Conservation (phyloP, 2,329 filamentous ascomycete genomes). For the Dryadomyces quercivorus region DNA sequence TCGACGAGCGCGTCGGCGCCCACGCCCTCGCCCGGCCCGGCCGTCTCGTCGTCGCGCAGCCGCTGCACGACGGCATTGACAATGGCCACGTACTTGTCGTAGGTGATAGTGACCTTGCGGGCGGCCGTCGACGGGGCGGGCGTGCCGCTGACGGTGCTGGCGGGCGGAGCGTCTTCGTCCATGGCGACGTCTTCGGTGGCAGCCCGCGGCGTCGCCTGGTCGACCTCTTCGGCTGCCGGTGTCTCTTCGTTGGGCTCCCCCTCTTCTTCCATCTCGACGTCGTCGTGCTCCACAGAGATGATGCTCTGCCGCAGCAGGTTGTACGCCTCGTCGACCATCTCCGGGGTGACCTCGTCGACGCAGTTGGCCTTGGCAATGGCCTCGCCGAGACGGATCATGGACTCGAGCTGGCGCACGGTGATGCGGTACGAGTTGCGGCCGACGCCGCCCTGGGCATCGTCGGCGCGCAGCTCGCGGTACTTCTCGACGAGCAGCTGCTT, state of each 20-base stretch:
- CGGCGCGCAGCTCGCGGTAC: conserved; percentile 89
- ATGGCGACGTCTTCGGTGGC: not conserved
- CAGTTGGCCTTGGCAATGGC: conserved; percentile 99
- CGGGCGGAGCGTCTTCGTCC: conserved; percentile 20
- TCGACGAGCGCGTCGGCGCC: conserved; percentile 68
- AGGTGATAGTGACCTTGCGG: conserved; percentile 69
- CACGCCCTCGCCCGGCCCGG: conserved; percentile 64
- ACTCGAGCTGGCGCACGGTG: conserved; percentile 90
- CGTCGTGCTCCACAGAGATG: conserved; percentile 95
- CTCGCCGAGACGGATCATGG: conserved; percentile 87
- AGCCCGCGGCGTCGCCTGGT: conserved; percentile 1
- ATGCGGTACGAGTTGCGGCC: conserved; percentile 95
- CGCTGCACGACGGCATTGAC: conserved; percentile 74
- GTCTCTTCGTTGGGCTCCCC: conserved; percentile 65
- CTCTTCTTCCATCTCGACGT: conserved; percentile 82
- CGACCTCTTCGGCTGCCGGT: conserved; percentile 49
- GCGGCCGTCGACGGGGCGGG: conserved; percentile 27
- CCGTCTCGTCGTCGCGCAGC: conserved; percentile 70
- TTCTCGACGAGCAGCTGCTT: conserved; percentile 76
- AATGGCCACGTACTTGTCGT: conserved; percentile 88
- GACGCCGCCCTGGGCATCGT: conserved; percentile 87
- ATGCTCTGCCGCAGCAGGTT: conserved; percentile 88
- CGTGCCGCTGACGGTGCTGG: conserved; percentile 28
- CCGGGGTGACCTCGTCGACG: conserved; percentile 73
- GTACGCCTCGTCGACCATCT: conserved; percentile 85